These are phyloP conservation scores for Limonium bicolor DNA, from an alignment of 148 eudicot genomes.

Conservation along the genomic window DNA sequence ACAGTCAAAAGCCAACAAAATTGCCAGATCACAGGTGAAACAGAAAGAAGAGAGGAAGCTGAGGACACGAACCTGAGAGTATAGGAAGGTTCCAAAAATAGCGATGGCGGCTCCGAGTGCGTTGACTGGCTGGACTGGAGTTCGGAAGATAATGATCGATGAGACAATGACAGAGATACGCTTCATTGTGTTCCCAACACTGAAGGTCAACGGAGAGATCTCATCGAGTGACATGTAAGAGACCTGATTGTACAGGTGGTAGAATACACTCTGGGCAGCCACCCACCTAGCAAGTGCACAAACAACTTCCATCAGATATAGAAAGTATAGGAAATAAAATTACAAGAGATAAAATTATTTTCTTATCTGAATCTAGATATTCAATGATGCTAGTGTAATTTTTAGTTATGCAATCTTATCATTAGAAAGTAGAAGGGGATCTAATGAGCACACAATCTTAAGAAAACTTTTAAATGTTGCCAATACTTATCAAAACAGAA, in stretches of 20 bases:
- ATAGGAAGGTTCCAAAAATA: conserved; percentile 30
- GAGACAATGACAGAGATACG: conserved; percentile 32
- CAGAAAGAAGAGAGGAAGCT: not conserved
- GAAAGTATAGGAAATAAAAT: not conserved
- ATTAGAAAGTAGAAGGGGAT: not conserved
- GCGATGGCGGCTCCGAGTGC: conserved; percentile 34
- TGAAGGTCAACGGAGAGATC: conserved; percentile 31
- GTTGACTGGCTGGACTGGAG: conserved; percentile 25
- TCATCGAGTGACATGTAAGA: conserved; percentile 28
- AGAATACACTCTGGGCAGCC: conserved; percentile 30
- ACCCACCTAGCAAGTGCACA: conserved; percentile 28
- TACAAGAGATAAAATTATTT: not conserved
- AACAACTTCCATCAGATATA: not conserved
- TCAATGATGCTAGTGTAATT: no score
- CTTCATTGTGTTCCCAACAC: conserved; percentile 31
- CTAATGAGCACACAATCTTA: not conserved
- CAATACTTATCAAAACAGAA: no score
- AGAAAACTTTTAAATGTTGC: not conserved
- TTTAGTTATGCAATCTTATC: no score
- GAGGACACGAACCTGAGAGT: conserved; percentile 41
- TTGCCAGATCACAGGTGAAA: not conserved
- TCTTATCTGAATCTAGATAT: not conserved
- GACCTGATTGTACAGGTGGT: conserved; percentile 32
- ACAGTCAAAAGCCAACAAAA: not conserved
- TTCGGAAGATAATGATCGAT: conserved; percentile 27